Evolutionary conservation across 2,329 filamentous ascomycete species (phyloP).

Genomic region (Trichoderma koningiopsis): DNA sequence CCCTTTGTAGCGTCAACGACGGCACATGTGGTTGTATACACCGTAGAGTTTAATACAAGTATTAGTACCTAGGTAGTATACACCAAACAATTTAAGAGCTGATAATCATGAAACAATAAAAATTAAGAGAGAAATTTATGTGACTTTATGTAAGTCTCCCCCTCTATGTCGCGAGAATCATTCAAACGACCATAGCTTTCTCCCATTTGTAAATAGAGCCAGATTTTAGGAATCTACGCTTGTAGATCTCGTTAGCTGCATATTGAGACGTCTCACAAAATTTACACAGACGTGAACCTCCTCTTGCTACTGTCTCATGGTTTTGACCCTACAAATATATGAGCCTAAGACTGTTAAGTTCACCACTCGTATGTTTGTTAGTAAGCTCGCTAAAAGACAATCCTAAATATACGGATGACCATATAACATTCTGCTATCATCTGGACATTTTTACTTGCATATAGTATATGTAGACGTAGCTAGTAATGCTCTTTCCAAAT

Average conservation of each 20-base stretch:
- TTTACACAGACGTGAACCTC: not conserved
- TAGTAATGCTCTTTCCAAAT: no score
- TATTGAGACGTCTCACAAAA: no score
- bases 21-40: not conserved
- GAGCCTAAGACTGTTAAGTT: not conserved
- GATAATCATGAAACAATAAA: not conserved
- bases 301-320: not conserved
- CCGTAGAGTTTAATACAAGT: not conserved
- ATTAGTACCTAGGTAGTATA: not conserved
- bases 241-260: not conserved
- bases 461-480: no score
- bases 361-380: no score
- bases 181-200: not conserved
- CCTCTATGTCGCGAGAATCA: not conserved
- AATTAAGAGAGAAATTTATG: not conserved
- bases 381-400: no score
- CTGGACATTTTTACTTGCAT: no score
- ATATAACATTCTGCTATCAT: no score
- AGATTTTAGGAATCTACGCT: not conserved
- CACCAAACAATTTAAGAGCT: rapidly evolving
- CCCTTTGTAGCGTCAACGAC: not conserved
- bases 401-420: no score
- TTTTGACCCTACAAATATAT: not conserved
- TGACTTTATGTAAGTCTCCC: not conserved
- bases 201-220: not conserved